Conservation (phyloP, 208 protist genomes). For the Porcisia deanei region DNA sequence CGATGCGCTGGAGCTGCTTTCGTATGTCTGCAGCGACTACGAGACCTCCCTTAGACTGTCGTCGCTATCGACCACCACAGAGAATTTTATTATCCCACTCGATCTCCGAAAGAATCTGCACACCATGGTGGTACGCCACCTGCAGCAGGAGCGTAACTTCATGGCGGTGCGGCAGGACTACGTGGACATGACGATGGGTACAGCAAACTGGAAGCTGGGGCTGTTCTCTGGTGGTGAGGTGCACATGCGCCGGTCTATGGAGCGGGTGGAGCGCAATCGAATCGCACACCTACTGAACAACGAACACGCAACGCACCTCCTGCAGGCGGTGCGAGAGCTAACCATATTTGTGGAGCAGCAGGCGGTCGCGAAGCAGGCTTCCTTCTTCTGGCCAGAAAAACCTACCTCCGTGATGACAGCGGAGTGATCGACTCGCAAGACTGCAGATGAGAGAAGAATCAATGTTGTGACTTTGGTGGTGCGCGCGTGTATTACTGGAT, state of each 20-base stretch:
- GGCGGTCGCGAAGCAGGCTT: neutral
- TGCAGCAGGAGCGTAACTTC: constrained; percentile 43
- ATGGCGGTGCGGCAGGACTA: constrained; percentile 59
- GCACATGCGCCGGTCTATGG: constrained; percentile 87
- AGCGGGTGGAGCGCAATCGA: constrained; percentile 78
- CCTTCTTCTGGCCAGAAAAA: constrained; percentile 1
- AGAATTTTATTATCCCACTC: constrained; percentile 31
- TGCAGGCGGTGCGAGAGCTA: constrained; percentile 65
- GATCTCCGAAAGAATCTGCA: constrained; percentile 40
- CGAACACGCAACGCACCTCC: constrained; percentile 69
- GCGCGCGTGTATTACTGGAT: neutral
- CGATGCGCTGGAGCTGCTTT: constrained; percentile 56
- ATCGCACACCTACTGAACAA: constrained; percentile 83
- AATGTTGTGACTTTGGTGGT: neutral
- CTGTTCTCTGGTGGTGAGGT: constrained; percentile 86
- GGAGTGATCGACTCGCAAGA: neutral
- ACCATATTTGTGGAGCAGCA: constrained; percentile 49
- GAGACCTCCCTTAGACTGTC: neutral
- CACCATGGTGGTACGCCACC: constrained; percentile 37
- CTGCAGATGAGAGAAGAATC: neutral
- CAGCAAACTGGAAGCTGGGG: constrained; percentile 84
- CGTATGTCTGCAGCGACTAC: constrained; percentile 55
- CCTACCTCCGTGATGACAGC: neutral
- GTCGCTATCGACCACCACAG: neutral
- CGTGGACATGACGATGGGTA: constrained; percentile 75